phyloP scores from a whole-genome alignment of 78 protist genomes.

The Dictyostelium intermedium region DNA sequence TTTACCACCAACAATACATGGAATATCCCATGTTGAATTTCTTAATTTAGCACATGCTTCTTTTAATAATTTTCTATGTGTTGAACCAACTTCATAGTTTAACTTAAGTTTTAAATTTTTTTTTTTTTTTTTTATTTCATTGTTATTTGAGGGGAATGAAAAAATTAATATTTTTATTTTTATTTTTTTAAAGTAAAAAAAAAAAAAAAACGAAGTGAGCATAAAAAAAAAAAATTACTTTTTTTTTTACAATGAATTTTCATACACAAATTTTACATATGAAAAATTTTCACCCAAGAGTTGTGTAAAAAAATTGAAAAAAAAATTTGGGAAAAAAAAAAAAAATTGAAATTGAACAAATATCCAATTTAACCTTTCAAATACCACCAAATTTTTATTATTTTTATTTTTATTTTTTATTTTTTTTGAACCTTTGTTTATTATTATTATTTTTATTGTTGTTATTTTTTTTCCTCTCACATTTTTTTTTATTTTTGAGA shows the following conservation, averaged over 20 bases:
- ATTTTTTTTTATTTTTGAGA: not conserved
- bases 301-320: not conserved
- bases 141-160: not conserved
- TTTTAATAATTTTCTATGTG: constrained; percentile 66
- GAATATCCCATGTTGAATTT: constrained; percentile 66
- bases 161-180: not conserved
- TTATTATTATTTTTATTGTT: not conserved
- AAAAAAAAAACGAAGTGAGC: constrained; percentile 23
- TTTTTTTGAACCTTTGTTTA: too few relatives aligned
- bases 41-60: constrained; percentile 70
- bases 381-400: not conserved
- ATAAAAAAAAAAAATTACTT: not conserved
- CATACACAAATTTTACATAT: not conserved
- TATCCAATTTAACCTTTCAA: not conserved
- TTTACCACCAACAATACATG: constrained; percentile 84
- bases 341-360: not conserved
- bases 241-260: not conserved
- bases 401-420: not conserved
- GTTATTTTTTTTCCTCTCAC: too few relatives aligned
- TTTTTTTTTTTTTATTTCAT: not conserved
- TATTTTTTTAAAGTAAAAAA: not conserved
- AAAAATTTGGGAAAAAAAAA: not conserved
- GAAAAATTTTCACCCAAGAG: not conserved
- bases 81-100: constrained; percentile 79
- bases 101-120: not conserved